Evolutionary conservation across 2,329 filamentous ascomycete genomes (phyloP).

Genomic region (Tolypocladium cylindrosporum): DNA sequence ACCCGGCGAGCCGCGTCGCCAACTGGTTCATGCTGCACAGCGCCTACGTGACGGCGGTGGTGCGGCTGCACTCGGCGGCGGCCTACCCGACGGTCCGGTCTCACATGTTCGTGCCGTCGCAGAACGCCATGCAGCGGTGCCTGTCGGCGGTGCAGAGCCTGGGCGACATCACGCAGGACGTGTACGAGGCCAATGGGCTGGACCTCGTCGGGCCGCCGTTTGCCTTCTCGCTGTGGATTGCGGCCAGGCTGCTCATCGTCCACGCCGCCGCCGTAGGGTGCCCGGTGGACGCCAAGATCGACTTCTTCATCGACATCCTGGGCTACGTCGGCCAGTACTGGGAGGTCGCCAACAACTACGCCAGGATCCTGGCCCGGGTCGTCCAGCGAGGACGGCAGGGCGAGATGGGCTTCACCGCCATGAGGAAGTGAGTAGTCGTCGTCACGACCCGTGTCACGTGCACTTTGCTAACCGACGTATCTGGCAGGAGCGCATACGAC

Average conservation of each 20-base stretch:
- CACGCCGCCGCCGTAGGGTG: conserved; percentile 28
- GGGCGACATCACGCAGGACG: conserved; percentile 31
- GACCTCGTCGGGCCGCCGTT: conserved; percentile 33
- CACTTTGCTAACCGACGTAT: neutral
- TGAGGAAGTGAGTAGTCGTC: conserved; percentile 25
- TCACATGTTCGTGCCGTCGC: conserved; percentile 30
- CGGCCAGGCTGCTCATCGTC: conserved; percentile 28
- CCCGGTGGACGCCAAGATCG: conserved; percentile 26
- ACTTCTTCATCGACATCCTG: conserved; percentile 33
- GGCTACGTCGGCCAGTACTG: conserved; percentile 30
- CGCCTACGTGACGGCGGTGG: conserved; percentile 32
- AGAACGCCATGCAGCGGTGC: conserved; percentile 35
- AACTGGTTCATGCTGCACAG: conserved; percentile 37
- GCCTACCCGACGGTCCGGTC: conserved; percentile 30
- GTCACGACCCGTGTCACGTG: neutral
- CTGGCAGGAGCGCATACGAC: conserved; percentile 26
- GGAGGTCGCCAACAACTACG: conserved; percentile 32
- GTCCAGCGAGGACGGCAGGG: conserved; percentile 25
- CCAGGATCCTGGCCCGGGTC: conserved; percentile 27
- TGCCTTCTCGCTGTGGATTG: conserved; percentile 34
- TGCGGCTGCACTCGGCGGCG: conserved; percentile 32
- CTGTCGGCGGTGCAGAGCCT: conserved; percentile 33
- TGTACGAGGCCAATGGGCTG: conserved; percentile 30
- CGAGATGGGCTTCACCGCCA: conserved; percentile 25
- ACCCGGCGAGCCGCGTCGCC: conserved; percentile 33